Evolutionary conservation across 768 basidiomycete genomes (phyloP), one percentile per base, ranked within the genome.

Genomic region (Lactarius tabidus): DNA sequence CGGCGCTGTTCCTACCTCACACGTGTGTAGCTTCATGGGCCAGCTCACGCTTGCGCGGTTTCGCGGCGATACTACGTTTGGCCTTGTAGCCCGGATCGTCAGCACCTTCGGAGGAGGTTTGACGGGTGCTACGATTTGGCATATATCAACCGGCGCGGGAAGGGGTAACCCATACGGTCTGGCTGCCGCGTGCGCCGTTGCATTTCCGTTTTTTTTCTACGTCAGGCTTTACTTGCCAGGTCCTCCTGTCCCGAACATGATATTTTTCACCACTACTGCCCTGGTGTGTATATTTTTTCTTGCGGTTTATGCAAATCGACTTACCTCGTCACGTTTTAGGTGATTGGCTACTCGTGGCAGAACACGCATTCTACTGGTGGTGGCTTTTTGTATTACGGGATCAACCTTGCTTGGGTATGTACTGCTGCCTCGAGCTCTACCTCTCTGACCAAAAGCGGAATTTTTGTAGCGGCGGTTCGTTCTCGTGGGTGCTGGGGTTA

Each of bases 341-440:
- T 91, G 0, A 71, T 90, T 48, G 90, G 89, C 2, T 91, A 87
- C 73, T 91, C 88, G 12, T 90, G 88, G 75, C 82, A 87, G 73
- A 84, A 88, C 73, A 74, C 78, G 0, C 81, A 84, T 68, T 74
- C 85, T 38, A 28, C 71, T 3, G 39, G 77, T n/a, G 76, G 83
- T 52, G 80, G 78, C 31, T 84, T 80, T 35, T 84, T 80, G 52
- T 87, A 86, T 18, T 81, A 75, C 59, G 90, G 90, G 1, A 82
- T 82, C 65, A 72, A 79, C 29, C 84, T 93, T n/a, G 85, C 89
- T 20, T 93, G 90, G 90, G 86, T 86, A 70, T 45, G 78, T 70
- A 8, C n/a, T 20, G 33, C 43, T 53, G 35, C 4, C 15, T 39
- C 48, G 14, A 10, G 29, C 6, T 20, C 54, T 41, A 6, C 57